phyloP scores from a whole-genome alignment of 2,329 filamentous ascomycete genomes.

The Beauveria bassiana region DNA sequence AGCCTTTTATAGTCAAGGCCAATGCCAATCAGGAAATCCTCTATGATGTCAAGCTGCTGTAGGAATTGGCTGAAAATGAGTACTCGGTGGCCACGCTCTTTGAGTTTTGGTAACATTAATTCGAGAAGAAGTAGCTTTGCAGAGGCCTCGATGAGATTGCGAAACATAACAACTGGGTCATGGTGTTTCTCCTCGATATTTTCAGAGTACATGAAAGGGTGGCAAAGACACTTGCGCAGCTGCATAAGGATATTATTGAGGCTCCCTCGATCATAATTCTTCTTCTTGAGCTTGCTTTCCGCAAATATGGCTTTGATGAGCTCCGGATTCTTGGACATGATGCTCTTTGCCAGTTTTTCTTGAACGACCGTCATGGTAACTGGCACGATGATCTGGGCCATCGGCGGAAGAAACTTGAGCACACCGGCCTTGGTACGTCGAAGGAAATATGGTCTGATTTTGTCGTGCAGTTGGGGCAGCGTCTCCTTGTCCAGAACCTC shows the following conservation, averaged over 20 bases:
- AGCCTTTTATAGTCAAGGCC: slow-evolving; percentile 69
- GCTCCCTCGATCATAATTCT: slow-evolving; percentile 61
- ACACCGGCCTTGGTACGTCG: slow-evolving; percentile 83
- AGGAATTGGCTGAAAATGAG: slow-evolving; percentile 96
- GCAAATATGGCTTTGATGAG: slow-evolving; percentile 83
- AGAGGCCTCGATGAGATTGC: slow-evolving; percentile 84
- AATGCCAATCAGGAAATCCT: slow-evolving; percentile 80
- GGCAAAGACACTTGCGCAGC: slow-evolving; percentile 86
- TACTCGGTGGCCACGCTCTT: slow-evolving; percentile 79
- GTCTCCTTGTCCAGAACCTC: slow-evolving; percentile 75
- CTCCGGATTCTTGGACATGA: slow-evolving; percentile 82
- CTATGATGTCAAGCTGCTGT: slow-evolving; percentile 77
- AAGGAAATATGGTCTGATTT: slow-evolving; percentile 67
- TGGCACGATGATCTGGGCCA: slow-evolving; percentile 91
- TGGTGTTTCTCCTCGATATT: slow-evolving; percentile 78
- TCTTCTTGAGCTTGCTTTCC: slow-evolving; percentile 55
- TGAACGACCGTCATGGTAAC: slow-evolving; percentile 94
- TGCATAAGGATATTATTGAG: slow-evolving; percentile 95
- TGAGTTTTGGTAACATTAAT: slow-evolving; percentile 78
- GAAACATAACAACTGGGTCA: slow-evolving; percentile 54
- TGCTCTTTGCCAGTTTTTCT: slow-evolving; percentile 89
- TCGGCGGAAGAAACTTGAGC: slow-evolving; percentile 81
- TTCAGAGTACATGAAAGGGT: slow-evolving; percentile 89
- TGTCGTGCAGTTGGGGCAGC: slow-evolving; percentile 68
- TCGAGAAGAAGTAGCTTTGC: slow-evolving; percentile 80